Evolutionary conservation across 176 grass and related monocot genomes (phyloP), one percentile per base, ranked within the genome.

Genomic region (Musa itinerans): DNA sequence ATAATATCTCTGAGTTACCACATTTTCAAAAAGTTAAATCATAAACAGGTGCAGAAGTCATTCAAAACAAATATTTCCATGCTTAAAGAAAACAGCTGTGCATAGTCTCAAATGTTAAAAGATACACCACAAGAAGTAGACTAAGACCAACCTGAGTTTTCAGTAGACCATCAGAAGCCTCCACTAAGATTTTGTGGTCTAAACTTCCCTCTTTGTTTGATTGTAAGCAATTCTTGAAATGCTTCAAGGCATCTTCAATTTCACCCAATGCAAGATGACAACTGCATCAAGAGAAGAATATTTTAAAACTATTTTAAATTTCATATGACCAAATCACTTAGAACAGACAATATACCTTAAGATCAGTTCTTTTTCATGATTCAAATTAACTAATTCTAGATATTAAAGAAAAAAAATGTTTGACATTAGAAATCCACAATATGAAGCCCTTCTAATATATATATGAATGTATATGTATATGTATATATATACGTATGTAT

Each of bases 241-340:
- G 74, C 22, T 93, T 89, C 13, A 69, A 54, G 81, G 93, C 93
- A 79, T 89, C 87, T 85, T 93, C 80, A 72, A 90, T 52, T 52
- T 90, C 80, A 54, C 93, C 93, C 70, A 97, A 74, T 55, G 82
- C 77, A 81, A 97, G 87, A 73, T 82, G 80, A 80, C 93, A 97
- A 72, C 93, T 97, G 82, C 27, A 90, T 16, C 53, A 73, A 89
- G 78, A 55, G 53, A 68, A 70, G 34, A 22, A 34, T 68, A 13
- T 3, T 22, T 43, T 43, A 43, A 43, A 43, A 43, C 34, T 43
- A 43, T 43, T 43, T 43, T 43, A 43, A 43, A 43, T 43, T 43
- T 43, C 34, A 43, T 43, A 5, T 43, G 34, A 43, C 34, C 34
- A 6, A 43, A 43, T 43, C 0, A 43, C 34, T 43, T 43, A 43